These are phyloP conservation scores for Myxozyma udenii DNA, from an alignment of 805 yeast species.

Conservation along the genomic window DNA sequence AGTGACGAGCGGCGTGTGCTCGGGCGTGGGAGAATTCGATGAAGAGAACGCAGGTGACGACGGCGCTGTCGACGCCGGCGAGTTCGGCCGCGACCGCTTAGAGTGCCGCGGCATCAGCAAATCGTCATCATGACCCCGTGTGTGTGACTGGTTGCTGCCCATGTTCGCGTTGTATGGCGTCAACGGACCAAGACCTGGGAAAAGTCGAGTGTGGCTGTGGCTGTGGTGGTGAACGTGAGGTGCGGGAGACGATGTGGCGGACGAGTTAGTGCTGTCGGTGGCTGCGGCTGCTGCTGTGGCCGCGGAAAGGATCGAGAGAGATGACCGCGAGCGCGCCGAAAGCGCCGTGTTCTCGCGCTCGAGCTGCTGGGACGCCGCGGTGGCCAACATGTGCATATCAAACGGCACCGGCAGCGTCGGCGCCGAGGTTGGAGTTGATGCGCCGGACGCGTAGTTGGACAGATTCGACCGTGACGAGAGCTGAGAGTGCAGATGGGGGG, in stretches of 20 bases:
- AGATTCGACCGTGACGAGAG: not conserved
- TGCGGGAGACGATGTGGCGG: slow-evolving; percentile 9
- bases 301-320: slow-evolving; percentile 26
- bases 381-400: slow-evolving; percentile 45
- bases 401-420: slow-evolving; percentile 29
- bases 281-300: slow-evolving; percentile 13
- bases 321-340: slow-evolving; percentile 26
- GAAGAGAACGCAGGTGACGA: slow-evolving; percentile 39
- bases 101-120: slow-evolving; percentile 34
- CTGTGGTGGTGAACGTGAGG: slow-evolving; percentile 28
- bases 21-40: slow-evolving; percentile 23
- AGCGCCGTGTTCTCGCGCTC: slow-evolving; percentile 36
- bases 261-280: not conserved
- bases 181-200: slow-evolving; percentile 25
- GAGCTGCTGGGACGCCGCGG: slow-evolving; percentile 47
- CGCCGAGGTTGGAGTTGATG: slow-evolving; percentile 9
- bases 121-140: slow-evolving; percentile 30
- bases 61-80: slow-evolving; percentile 46
- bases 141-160: slow-evolving; percentile 26
- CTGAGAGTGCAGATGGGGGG: slow-evolving; percentile 21
- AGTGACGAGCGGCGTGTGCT: slow-evolving; percentile 45
- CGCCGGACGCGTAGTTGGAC: slow-evolving; percentile 6
- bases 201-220: slow-evolving; percentile 12
- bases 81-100: slow-evolving; percentile 43
- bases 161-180: slow-evolving; percentile 16